Evolutionary conservation across 2,329 filamentous ascomycete species (phyloP).

Genomic region (Capronia epimyces): DNA sequence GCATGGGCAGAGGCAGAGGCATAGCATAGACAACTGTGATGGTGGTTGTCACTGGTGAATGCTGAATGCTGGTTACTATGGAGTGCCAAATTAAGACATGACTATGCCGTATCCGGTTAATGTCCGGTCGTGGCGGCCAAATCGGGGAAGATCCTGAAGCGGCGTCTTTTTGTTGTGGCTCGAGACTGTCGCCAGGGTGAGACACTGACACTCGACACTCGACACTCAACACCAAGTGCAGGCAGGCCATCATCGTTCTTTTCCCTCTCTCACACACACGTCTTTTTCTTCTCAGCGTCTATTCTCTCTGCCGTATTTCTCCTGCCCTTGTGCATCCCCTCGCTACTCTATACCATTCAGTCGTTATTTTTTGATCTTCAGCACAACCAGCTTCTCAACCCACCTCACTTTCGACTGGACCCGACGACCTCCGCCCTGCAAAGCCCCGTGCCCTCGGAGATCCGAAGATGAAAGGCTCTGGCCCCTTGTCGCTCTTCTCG

Average conservation of each 20-base stretch:
- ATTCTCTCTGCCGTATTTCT: slow-evolving; percentile 1
- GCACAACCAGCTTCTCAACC: neutral
- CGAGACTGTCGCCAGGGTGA: slow-evolving; percentile 21
- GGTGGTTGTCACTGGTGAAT: no score
- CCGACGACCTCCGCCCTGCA: neutral
- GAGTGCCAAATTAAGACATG: slow-evolving; percentile 16
- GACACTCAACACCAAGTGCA: neutral
- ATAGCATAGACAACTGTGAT: no score
- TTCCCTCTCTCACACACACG: neutral
- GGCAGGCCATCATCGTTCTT: neutral
- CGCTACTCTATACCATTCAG: slow-evolving; percentile 6
- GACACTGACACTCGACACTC: slow-evolving; percentile 7
- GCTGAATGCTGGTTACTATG: no score
- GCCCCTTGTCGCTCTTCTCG: slow-evolving; percentile 22
- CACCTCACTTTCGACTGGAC: neutral
- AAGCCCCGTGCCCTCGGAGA: neutral
- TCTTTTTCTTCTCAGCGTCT: neutral
- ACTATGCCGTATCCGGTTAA: slow-evolving; percentile 10
- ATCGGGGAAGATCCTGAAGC: slow-evolving; percentile 1
- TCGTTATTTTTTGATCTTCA: neutral
- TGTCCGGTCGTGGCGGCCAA: neutral
- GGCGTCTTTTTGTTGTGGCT: slow-evolving; percentile 13
- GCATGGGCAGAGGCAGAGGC: no score
- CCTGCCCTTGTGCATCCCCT: slow-evolving; percentile 12
- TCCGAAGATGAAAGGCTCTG: slow-evolving; percentile 22